A percentile compares a stretch with the other conserved stretches of the same genome.
Conservation (phyloP, 169 alveolate species). For the Eimeria maxima region DNA sequence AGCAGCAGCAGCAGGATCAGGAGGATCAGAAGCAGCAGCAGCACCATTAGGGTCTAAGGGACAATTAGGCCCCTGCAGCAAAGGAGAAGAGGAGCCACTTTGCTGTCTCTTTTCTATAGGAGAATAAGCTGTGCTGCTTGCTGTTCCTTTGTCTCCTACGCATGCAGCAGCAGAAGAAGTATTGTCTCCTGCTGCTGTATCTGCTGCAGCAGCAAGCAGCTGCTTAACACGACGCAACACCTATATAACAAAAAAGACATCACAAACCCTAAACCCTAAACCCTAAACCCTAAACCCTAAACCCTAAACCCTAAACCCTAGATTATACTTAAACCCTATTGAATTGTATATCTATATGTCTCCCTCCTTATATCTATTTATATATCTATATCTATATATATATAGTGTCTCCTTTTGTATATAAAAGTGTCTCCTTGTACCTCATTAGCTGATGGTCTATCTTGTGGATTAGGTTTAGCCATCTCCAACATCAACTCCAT, state of each 20-base stretch:
- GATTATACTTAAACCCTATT: too few species aligned
- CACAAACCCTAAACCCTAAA: too few species aligned
- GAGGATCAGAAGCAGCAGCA: too few species aligned
- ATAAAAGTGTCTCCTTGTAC: conserved; percentile 45
- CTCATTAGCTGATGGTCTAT: conserved; percentile 93
- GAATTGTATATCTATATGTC: background rate
- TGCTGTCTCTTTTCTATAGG: background rate
- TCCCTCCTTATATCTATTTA: background rate
- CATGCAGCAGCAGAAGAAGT: background rate
- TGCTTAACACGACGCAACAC: conserved; percentile 33
- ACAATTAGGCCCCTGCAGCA: background rate
- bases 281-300: conserved; percentile 7
- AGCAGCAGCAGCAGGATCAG: too few species aligned
- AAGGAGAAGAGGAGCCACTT: background rate
- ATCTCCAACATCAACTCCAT: conserved; percentile 90
- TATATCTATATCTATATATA: background rate
- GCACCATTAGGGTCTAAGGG: background rate
- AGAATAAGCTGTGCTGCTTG: conserved; percentile 1
- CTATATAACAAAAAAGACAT: background rate
- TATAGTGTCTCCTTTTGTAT: background rate
- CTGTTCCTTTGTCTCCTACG: conserved; percentile 19
- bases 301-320: background rate
- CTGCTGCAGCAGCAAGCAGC: background rate
- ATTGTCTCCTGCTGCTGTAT: background rate
- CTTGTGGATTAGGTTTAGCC: conserved; percentile 92